Conservation (phyloP, 306 rosid species). For the Echinosophora koreensis region DNA sequence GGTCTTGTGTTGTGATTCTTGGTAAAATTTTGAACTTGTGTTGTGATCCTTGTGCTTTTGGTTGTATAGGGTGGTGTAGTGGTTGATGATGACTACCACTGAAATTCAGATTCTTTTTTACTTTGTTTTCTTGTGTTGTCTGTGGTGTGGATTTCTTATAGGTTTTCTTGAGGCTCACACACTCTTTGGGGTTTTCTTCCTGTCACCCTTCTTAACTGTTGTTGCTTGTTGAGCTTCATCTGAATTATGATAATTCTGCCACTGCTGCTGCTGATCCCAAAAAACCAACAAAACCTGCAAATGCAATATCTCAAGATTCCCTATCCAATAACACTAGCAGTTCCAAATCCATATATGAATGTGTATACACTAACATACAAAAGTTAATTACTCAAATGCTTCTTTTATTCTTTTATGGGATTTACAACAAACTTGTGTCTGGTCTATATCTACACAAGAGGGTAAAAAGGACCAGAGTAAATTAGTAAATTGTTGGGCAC, state of each 20-base stretch:
- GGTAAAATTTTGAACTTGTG: constrained; percentile 4
- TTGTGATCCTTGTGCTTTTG: constrained; percentile 47
- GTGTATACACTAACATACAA: constrained; percentile 11
- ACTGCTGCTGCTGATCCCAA: constrained; percentile 54
- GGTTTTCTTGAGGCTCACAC: constrained; percentile 26
- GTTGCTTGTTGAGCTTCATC: constrained; percentile 50
- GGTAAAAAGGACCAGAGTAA: constrained; percentile 47
- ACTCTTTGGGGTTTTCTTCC: constrained; percentile 36
- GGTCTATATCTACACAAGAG: constrained; percentile 37
- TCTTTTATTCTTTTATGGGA: constrained; percentile 39
- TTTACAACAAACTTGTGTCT: constrained; percentile 40
- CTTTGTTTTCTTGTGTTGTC: constrained; percentile 31
- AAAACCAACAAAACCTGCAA: constrained; percentile 54
- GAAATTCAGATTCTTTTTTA: constrained; percentile 59
- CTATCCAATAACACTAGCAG: constrained; percentile 48
- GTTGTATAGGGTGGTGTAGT: constrained; percentile 23
- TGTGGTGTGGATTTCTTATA: constrained; percentile 40
- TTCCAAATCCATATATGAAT: constrained; percentile 39
- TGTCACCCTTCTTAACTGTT: constrained; percentile 16
- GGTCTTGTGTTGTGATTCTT: constrained; percentile 43
- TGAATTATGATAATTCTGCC: constrained; percentile 45
- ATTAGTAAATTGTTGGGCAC: constrained; percentile 43
- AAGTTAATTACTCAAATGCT: constrained; percentile 42
- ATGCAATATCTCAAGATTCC: constrained; percentile 58
- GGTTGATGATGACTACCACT: constrained; percentile 48